Conservation (phyloP, 2,329 filamentous ascomycete genomes). For the Cytospora chrysosperma region DNA sequence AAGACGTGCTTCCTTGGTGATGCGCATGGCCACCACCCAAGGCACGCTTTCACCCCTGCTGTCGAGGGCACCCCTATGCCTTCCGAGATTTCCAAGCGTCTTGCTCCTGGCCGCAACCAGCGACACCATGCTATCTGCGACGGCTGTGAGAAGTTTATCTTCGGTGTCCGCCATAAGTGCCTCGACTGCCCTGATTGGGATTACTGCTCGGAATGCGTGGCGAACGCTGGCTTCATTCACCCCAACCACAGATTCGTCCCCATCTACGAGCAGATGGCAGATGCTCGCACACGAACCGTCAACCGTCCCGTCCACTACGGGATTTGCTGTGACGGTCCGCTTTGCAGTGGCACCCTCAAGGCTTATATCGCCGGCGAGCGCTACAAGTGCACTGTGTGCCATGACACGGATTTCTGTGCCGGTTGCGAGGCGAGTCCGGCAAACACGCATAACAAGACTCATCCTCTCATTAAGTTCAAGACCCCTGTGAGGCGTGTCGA, state of each 20-base stretch:
- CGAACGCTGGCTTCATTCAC: slow-evolving; percentile 67
- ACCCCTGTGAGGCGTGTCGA: slow-evolving; percentile 85
- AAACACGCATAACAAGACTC: slow-evolving; percentile 89
- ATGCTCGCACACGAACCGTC: slow-evolving; percentile 38
- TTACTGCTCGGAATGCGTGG: slow-evolving; percentile 77
- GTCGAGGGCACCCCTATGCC: slow-evolving; percentile 62
- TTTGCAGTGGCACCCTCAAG: slow-evolving; percentile 63
- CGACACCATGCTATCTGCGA: slow-evolving; percentile 90
- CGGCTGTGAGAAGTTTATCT: slow-evolving; percentile 85
- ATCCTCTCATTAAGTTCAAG: slow-evolving; percentile 96
- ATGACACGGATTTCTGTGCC: slow-evolving; percentile 93
- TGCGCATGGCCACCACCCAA: slow-evolving; percentile 87
- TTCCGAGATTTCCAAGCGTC: slow-evolving; percentile 61
- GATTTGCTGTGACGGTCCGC: slow-evolving; percentile 91
- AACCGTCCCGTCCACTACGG: slow-evolving; percentile 66
- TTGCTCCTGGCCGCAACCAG: slow-evolving; percentile 76
- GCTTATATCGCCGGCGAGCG: slow-evolving; percentile 82
- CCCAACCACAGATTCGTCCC: slow-evolving; percentile 84
- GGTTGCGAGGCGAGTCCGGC: slow-evolving; percentile 85
- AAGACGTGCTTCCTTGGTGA: slow-evolving; percentile 72
- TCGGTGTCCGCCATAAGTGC: slow-evolving; percentile 93
- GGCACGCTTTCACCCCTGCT: slow-evolving; percentile 73
- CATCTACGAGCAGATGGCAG: slow-evolving; percentile 65
- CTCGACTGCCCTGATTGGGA: slow-evolving; percentile 97
- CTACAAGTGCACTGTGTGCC: slow-evolving; percentile 96